These are phyloP conservation scores for Sugiyamaella chiloensis DNA, from an alignment of 805 yeast genomes.

Conservation along the genomic window DNA sequence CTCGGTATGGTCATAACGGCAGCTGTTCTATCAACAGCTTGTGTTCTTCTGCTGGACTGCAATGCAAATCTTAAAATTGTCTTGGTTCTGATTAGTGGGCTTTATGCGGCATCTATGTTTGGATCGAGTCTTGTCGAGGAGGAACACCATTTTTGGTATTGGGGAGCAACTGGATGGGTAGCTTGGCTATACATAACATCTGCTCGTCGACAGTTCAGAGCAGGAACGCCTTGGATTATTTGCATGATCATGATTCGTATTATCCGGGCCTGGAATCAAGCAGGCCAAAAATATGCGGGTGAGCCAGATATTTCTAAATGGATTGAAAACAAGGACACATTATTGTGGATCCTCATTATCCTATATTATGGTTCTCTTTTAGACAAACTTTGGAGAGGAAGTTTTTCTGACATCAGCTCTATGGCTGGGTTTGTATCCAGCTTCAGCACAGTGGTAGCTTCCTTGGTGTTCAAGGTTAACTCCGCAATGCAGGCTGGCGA, in stretches of 20 bases:
- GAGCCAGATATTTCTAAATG: conserved; percentile 47
- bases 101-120: conserved; percentile 58
- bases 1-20: conserved; percentile 34
- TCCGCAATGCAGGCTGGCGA: conserved; percentile 57
- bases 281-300: conserved; percentile 77
- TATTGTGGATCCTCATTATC: conserved; percentile 49
- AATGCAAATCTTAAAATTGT: conserved; percentile 18
- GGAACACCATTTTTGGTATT: conserved; percentile 97
- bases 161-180: conserved; percentile 46
- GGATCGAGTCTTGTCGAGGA: conserved; percentile 93
- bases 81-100: conserved; percentile 30
- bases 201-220: conserved; percentile 20
- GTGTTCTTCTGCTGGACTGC: conserved; percentile 24
- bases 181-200: conserved; percentile 26
- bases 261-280: conserved; percentile 79
- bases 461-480: conserved; percentile 53
- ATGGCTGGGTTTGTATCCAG: conserved; percentile 44
- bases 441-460: conserved; percentile 44
- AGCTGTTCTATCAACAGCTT: conserved; percentile 31
- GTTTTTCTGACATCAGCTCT: conserved; percentile 24
- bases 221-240: conserved; percentile 24
- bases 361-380: conserved; percentile 37
- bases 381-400: conserved; percentile 24
- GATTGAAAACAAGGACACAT: conserved; percentile 30
- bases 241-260: conserved; percentile 46